Evolutionary conservation across 2,329 filamentous ascomycete genomes (phyloP).

Genomic region (Ophiostoma ips): DNA sequence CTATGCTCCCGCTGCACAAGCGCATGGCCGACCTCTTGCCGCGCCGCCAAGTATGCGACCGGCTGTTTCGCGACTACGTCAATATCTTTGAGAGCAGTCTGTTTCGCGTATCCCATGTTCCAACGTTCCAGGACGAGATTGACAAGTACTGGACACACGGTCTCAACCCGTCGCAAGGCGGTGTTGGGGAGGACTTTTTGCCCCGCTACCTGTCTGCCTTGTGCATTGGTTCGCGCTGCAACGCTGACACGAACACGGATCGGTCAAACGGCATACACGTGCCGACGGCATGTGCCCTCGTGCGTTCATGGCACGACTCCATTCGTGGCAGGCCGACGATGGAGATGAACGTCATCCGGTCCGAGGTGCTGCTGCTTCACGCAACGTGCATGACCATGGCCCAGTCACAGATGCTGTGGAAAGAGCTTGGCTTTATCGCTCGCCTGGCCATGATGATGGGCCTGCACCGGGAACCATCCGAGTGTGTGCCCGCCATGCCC

Average conservation of each 20-base stretch:
- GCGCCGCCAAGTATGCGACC: constrained; percentile 34
- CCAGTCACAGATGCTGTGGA: constrained; percentile 37
- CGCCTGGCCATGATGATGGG: constrained; percentile 47
- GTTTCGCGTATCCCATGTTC: constrained; percentile 39
- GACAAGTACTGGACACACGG: constrained; percentile 33
- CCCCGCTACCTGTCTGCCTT: constrained; percentile 39
- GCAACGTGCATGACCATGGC: constrained; percentile 36
- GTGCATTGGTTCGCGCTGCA: constrained; percentile 39
- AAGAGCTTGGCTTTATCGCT: constrained; percentile 39
- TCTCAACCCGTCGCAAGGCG: neutral
- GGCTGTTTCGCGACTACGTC: constrained; percentile 35
- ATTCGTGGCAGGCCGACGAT: constrained; percentile 38
- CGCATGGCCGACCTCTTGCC: constrained; percentile 44
- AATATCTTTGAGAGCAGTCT: constrained; percentile 36
- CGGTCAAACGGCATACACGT: constrained; percentile 41
- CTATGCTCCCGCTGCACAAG: constrained; percentile 42
- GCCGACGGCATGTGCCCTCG: constrained; percentile 40
- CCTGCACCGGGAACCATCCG: constrained; percentile 40
- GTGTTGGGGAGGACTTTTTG: constrained; percentile 27
- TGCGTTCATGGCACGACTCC: constrained; percentile 38
- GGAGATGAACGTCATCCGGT: constrained; percentile 39
- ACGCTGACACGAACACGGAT: constrained; percentile 37
- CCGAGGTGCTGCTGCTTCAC: constrained; percentile 38
- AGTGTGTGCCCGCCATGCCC: constrained; percentile 32
- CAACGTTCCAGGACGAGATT: constrained; percentile 37